Percentiles rank a stretch among this genome's conserved stretches.
Conservation (phyloP, 495 filamentous ascomycete genomes). For the Aspergillus nanangensis region DNA sequence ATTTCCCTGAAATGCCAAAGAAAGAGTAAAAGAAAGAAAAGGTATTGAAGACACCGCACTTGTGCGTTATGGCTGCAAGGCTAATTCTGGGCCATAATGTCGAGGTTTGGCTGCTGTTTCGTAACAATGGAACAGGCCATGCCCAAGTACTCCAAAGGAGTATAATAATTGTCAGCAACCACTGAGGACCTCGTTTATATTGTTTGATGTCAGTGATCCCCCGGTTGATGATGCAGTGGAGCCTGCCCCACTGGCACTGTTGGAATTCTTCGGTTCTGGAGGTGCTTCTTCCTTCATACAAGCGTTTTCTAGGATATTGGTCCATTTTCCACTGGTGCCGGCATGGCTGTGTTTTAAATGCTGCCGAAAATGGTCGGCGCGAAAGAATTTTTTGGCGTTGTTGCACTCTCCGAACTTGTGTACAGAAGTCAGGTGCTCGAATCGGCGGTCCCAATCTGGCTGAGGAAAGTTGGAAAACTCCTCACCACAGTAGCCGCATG, state of each 20-base stretch:
- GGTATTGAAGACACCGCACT: no score
- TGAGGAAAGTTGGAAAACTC: slow-evolving; percentile 73
- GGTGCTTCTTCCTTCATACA: slow-evolving; percentile 91
- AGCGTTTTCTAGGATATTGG: slow-evolving; percentile 92
- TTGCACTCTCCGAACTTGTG: slow-evolving; percentile 99
- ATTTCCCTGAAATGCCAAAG: no score
- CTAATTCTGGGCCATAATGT: no score
- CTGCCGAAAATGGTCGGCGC: slow-evolving; percentile 96
- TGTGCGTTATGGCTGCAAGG: no score
- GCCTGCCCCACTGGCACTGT: slow-evolving; percentile 1
- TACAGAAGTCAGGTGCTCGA: slow-evolving; percentile 79
- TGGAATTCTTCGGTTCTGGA: slow-evolving; percentile 28
- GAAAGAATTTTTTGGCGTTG: slow-evolving; percentile 95
- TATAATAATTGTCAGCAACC: slow-evolving; percentile 20
- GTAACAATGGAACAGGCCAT: neutral
- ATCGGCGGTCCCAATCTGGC: slow-evolving; percentile 78
- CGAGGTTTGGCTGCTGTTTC: neutral
- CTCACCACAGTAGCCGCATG: slow-evolving; percentile 93
- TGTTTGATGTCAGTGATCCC: slow-evolving; percentile 29
- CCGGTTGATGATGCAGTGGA: slow-evolving; percentile 6
- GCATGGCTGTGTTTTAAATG: slow-evolving; percentile 98
- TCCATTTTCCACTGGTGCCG: slow-evolving; percentile 97
- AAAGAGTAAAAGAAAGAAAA: no score
- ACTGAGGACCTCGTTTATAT: slow-evolving; percentile 33
- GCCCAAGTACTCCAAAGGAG: neutral